Percentiles rank a stretch among this genome's conserved stretches.
Evolutionary conservation across 169 alveolate species (phyloP).

Genomic region (Besnoitia besnoiti): DNA sequence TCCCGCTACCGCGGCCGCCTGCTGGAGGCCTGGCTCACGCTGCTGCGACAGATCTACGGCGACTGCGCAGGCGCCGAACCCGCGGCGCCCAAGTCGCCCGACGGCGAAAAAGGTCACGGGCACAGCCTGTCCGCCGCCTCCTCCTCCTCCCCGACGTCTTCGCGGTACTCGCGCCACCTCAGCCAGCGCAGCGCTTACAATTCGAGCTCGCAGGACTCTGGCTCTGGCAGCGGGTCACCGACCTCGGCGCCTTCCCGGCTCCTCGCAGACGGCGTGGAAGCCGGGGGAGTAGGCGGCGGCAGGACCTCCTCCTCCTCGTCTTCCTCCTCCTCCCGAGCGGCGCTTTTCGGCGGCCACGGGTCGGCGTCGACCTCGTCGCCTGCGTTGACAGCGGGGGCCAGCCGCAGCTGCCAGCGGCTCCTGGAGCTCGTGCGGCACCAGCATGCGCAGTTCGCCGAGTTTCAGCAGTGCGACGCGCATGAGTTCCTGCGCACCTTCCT

Average conservation of each 20-base stretch:
- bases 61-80: not conserved
- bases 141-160: not conserved
- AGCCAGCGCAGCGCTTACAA: too few species aligned
- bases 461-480: constrained; percentile 58
- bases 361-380: not conserved
- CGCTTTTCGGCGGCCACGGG: not conserved
- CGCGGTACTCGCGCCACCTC: too few species aligned
- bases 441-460: constrained; percentile 35
- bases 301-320: too few species aligned
- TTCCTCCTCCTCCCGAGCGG: not conserved
- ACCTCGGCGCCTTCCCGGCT: too few species aligned
- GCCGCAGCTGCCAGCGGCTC: constrained; percentile 42
- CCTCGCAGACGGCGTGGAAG: too few species aligned
- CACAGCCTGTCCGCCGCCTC: too few species aligned
- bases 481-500: constrained; percentile 54
- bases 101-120: too few species aligned
- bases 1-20: constrained; percentile 56
- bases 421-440: constrained; percentile 39
- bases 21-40: constrained; percentile 26
- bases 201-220: too few species aligned
- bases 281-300: too few species aligned
- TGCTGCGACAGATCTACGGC: constrained; percentile 32
- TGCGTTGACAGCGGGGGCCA: not conserved
- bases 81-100: not conserved
- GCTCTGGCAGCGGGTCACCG: too few species aligned